These are phyloP conservation scores for Suillus cothurnatus DNA, from an alignment of 768 basidiomycete genomes.

Conservation along the genomic window DNA sequence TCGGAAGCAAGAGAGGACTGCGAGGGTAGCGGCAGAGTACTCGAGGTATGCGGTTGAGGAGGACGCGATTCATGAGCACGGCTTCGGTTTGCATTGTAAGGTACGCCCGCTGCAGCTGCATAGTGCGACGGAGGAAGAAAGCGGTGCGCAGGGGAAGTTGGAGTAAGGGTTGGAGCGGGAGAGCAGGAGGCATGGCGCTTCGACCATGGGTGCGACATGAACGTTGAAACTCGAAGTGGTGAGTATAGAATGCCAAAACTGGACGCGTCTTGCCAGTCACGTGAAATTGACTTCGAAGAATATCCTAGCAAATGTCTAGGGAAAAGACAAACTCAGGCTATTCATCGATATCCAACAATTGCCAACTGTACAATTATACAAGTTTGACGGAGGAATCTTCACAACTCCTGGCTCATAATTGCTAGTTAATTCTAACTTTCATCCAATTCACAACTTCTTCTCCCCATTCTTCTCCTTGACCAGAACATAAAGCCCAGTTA, in stretches of 20 bases:
- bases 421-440: constrained; percentile 20
- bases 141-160: constrained; percentile 34
- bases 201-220: constrained; percentile 18
- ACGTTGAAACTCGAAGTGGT: not conserved
- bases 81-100: constrained; percentile 19
- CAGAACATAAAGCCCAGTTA: constrained; percentile 49
- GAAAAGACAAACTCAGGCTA: not conserved
- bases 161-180: constrained; percentile 35
- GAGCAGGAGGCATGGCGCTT: constrained; percentile 44
- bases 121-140: constrained; percentile 61
- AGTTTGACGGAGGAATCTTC: not conserved
- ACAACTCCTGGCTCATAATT: not conserved
- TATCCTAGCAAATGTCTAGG: too few relatives aligned
- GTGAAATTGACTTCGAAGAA: not conserved
- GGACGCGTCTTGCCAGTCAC: constrained; percentile 2
- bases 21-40: constrained; percentile 7
- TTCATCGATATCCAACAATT: not conserved
- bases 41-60: not conserved
- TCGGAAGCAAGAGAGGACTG: constrained; percentile 14
- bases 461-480: constrained; percentile 66
- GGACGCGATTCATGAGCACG: not conserved
- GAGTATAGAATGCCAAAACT: not conserved
- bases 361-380: not conserved
- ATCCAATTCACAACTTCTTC: constrained; percentile 45
- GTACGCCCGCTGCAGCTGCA: constrained; percentile 50